Base-by-base conservation (phyloP, 2,329 filamentous ascomycete genomes). In the Arachnopeziza araneosa region DNA sequence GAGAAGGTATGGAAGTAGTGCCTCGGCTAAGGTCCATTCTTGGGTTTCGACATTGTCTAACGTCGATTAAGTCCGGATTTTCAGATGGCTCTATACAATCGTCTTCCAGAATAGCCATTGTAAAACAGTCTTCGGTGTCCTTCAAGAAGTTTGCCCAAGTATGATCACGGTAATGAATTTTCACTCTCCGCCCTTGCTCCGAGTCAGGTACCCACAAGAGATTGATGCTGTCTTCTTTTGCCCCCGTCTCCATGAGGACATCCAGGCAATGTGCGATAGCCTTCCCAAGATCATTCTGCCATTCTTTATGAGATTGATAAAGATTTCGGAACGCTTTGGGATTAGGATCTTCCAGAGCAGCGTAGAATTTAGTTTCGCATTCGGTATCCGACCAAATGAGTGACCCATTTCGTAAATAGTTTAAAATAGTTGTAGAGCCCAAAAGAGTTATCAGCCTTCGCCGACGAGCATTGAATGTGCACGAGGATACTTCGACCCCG, bases 401-500 rank as follows among this genome's bases (percentile, higher is more conserved):
- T 4, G 44, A 50, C 44, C 21, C 36, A 44, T 54, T 50, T 9
- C 50, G 23, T 14, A 63, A 49, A 24, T 63, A 48, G 55, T 60
- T 58, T 24, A 60, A n/a, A 52, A 63, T 60, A 22, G 61, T 63
- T 8, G 53, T 30, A 22, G 61, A 36, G 24, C 58, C 52, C 51
- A 63, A 36, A n/a, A 63, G 22, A 8, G 36, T 26, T 22, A 63
- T 58, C 17, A 63, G 22, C 23, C 55, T 49, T 51, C 49, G 19
- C 23, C 61, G 49, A 32, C 61, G 61, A n/a, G 55, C 56, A 52
- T 63, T 63, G 17, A 44, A 53, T 9, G 61, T 60, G 50, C 61
- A 63, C 53, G 55, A 22, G 3, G 61, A 63, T 23, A 63, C 61
- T 56, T 63, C 61, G 30, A 63, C 26, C 17, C 58, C 61, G 19